phyloP scores from a whole-genome alignment of 2,329 filamentous ascomycete species.

The Macrophomina pseudophaseolina region DNA sequence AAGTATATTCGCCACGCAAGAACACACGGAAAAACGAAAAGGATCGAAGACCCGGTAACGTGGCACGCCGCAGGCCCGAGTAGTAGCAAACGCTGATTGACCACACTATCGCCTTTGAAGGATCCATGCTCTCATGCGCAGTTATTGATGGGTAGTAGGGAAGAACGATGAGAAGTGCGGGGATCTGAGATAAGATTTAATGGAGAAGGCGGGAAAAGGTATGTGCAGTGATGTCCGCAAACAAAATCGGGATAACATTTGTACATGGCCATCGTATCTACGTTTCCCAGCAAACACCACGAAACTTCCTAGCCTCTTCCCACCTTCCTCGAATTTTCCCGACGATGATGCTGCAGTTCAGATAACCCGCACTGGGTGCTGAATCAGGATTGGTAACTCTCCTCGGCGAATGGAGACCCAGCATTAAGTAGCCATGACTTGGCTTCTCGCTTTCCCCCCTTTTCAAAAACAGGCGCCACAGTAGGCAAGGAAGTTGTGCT shows the following conservation, averaged over 20 bases:
- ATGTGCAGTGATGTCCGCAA: slow-evolving; percentile 19
- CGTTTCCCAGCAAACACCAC: slow-evolving; percentile 17
- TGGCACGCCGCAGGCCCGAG: neutral
- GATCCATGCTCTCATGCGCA: neutral
- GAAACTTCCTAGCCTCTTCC: slow-evolving; percentile 10
- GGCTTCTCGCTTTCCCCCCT: slow-evolving; percentile 1
- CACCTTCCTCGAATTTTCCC: slow-evolving; percentile 6
- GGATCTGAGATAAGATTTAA: neutral
- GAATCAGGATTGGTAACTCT: neutral
- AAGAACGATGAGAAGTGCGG: neutral
- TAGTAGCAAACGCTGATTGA: neutral
- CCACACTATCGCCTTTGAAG: too few relatives aligned
- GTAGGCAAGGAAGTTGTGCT: neutral
- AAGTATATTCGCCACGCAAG: neutral
- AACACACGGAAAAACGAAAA: neutral
- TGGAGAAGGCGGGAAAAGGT: neutral
- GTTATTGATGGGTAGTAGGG: neutral
- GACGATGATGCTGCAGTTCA: neutral
- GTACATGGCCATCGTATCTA: slow-evolving; percentile 26
- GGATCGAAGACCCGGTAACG: neutral
- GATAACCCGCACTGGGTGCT: neutral
- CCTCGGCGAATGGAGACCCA: neutral
- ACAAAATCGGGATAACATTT: slow-evolving; percentile 24
- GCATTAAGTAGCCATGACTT: slow-evolving; percentile 10
- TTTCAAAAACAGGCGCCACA: neutral